Conservation (phyloP, 1,284 basidiomycete genomes). For the Tilletia indica region DNA sequence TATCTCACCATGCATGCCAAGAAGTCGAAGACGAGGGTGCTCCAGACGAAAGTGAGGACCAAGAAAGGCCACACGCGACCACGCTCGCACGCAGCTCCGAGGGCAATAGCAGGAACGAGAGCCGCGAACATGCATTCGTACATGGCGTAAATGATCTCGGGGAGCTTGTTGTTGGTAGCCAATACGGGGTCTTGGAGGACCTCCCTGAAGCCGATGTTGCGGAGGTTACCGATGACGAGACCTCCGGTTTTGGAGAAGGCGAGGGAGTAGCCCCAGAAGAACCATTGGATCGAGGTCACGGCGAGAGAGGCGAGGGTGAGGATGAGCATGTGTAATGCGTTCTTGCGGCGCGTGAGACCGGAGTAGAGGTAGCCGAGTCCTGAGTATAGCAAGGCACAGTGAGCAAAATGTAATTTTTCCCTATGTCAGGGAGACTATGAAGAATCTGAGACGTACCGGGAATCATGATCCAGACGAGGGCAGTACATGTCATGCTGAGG, state of each 20-base stretch:
- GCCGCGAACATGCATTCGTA: slow-evolving; percentile 57
- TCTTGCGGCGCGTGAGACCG: slow-evolving; percentile 72
- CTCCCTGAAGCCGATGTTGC: slow-evolving; percentile 62
- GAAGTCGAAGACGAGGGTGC: slow-evolving; percentile 65
- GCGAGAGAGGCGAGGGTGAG: slow-evolving; percentile 58
- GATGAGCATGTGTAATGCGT: slow-evolving; percentile 61
- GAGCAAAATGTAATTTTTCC: not conserved
- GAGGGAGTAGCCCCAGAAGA: slow-evolving; percentile 57
- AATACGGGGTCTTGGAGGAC: slow-evolving; percentile 76
- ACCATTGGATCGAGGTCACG: slow-evolving; percentile 63
- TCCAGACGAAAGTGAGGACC: slow-evolving; percentile 83
- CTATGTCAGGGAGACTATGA: slow-evolving; percentile 55
- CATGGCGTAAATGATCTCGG: slow-evolving; percentile 61
- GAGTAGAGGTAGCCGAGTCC: slow-evolving; percentile 74
- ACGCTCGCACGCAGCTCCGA: slow-evolving; percentile 75
- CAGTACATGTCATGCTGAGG: slow-evolving; percentile 65
- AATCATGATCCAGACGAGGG: slow-evolving; percentile 71
- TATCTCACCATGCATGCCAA: slow-evolving; percentile 31
- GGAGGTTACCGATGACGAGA: slow-evolving; percentile 72
- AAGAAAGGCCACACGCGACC: slow-evolving; percentile 82
- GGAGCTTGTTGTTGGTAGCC: slow-evolving; percentile 62
- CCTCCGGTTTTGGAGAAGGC: slow-evolving; percentile 64
- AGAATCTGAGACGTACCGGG: slow-evolving; percentile 63
- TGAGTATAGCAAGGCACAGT: not conserved
- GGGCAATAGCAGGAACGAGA: slow-evolving; percentile 61